phyloP scores from a whole-genome alignment of 2,329 filamentous ascomycete species.

The Pseudogymnoascus sp. region DNA sequence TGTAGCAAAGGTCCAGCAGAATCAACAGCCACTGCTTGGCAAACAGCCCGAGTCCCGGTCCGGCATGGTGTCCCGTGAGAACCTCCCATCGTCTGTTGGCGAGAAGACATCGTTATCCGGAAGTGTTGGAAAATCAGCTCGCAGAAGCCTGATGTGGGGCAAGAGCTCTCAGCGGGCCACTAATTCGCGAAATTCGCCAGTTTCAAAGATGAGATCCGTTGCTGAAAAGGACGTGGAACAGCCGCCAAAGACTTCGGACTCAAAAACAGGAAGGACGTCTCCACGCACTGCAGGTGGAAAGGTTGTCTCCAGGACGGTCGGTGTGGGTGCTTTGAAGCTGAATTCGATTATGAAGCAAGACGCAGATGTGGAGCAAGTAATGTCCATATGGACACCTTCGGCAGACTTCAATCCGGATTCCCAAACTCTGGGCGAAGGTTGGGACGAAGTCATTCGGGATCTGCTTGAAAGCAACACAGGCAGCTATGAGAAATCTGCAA shows the following conservation, averaged over 20 bases:
- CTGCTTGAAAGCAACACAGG: slow-evolving; percentile 67
- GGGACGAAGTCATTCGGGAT: slow-evolving; percentile 64
- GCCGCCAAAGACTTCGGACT: neutral
- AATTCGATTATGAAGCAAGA: slow-evolving; percentile 65
- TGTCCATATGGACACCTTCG: slow-evolving; percentile 68
- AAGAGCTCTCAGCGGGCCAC: slow-evolving; percentile 47
- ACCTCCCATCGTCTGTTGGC: slow-evolving; percentile 9
- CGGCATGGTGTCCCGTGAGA: slow-evolving; percentile 22
- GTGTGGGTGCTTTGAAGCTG: slow-evolving; percentile 69
- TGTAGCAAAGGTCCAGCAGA: slow-evolving; percentile 61
- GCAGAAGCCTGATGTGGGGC: slow-evolving; percentile 64
- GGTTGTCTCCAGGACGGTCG: slow-evolving; percentile 59
- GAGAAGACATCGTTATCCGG: slow-evolving; percentile 41
- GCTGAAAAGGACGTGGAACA: slow-evolving; percentile 15
- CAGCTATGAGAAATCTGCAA: slow-evolving; percentile 63
- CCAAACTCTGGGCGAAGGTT: slow-evolving; percentile 54
- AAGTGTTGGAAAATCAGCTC: slow-evolving; percentile 44
- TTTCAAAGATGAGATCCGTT: slow-evolving; percentile 45
- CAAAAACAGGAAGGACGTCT: slow-evolving; percentile 24
- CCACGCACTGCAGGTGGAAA: slow-evolving; percentile 46
- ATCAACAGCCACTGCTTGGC: slow-evolving; percentile 21
- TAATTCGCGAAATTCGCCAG: slow-evolving; percentile 42
- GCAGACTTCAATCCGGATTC: slow-evolving; percentile 44
- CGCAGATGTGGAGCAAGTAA: slow-evolving; percentile 65
- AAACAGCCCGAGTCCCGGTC: slow-evolving; percentile 23